Percentiles rank a stretch among this genome's conserved stretches.
phyloP scores from a whole-genome alignment of 352 stramenopile species.

The Globisporangium paroecandrum region DNA sequence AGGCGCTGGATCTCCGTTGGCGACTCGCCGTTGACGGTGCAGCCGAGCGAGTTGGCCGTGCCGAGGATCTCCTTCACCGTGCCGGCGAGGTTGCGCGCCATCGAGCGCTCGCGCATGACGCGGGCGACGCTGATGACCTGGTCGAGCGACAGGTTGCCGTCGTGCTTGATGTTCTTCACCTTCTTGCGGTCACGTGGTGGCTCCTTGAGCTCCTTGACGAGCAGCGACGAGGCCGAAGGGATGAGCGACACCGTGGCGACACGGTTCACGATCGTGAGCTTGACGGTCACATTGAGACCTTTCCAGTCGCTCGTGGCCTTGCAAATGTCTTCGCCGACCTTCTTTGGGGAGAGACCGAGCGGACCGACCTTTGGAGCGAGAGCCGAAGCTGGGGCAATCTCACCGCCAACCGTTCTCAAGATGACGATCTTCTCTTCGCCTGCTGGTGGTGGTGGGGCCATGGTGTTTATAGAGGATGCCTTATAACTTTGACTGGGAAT shows the following conservation, averaged over 20 bases:
- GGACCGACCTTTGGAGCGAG: conserved; percentile 99
- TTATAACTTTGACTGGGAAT: conserved; percentile 24
- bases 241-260: conserved; percentile 97
- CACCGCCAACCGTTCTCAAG: conserved; percentile 98
- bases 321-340: conserved; percentile 99
- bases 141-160: conserved; percentile 99
- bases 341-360: conserved; percentile 99
- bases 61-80: conserved; percentile 99
- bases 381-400: conserved; percentile 97
- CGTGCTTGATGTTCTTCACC: conserved; percentile 99
- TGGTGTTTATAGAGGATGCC: conserved; percentile 91
- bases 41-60: conserved; percentile 98
- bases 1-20: conserved; percentile 95
- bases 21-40: conserved; percentile 98
- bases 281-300: conserved; percentile 99
- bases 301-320: conserved; percentile 99
- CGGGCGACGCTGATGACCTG: conserved; percentile 98
- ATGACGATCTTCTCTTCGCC: conserved; percentile 93
- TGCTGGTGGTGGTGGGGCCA: conserved; percentile 85
- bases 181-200: conserved; percentile 99
- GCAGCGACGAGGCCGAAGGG: conserved; percentile 96
- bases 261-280: conserved; percentile 99
- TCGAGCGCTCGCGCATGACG: conserved; percentile 97
- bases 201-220: conserved; percentile 99
- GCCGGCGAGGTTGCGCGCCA: conserved; percentile 93